Base-by-base conservation (phyloP, 1,284 basidiomycete genomes). In the Ustilago loliicola region DNA sequence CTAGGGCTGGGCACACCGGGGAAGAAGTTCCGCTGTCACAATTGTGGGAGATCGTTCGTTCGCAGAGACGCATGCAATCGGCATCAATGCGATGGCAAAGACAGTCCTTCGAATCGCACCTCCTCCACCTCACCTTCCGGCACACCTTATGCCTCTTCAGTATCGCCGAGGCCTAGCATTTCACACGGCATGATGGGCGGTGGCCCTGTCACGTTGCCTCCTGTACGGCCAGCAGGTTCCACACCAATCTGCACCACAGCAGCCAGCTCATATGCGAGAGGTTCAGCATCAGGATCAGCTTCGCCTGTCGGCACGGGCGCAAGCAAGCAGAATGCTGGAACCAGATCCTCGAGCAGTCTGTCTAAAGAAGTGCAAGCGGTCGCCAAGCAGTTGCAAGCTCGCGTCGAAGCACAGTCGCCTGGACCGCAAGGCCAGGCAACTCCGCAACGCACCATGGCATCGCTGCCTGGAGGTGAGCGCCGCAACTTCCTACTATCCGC, bases 11-110 rank as follows among this genome's bases (percentile, higher is more conserved):
- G 80, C n/a, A 72, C 82, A 5, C 84, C 84, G 0, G 79, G 81
- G 21, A 80, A 81, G 32, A 85, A 85, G 66, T 83, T 85, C 47
- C 75, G 82, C 5, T 85, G 84, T 66, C 64, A 81, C n/a, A 57
- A 54, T 25, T 85, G 84, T 42, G 80, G 82, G 3, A 66, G 81
- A 15, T 77, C 71, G 1, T 85, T 85, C 55, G 84, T 85, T 10
- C 80, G 84, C 1, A 68, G 84, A 42, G 84, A 85, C 54, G 84
- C 83, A 3, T 75, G 79, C 27, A 76, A 75, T 38, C 75, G 80
- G 1, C 83, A 85, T 66, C 74, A 80, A 42, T 85, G 83, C 65
- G 74, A 74, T 32, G 60, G 58, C 23, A 67, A 53, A 36, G 56
- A 60, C 38, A 64, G 60, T 38, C 66, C 66, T 17, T 63, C 51